Evolutionary conservation across 148 eudicot genomes (phyloP), one percentile per base, ranked within the genome.

Genomic region (Spergularia marina): DNA sequence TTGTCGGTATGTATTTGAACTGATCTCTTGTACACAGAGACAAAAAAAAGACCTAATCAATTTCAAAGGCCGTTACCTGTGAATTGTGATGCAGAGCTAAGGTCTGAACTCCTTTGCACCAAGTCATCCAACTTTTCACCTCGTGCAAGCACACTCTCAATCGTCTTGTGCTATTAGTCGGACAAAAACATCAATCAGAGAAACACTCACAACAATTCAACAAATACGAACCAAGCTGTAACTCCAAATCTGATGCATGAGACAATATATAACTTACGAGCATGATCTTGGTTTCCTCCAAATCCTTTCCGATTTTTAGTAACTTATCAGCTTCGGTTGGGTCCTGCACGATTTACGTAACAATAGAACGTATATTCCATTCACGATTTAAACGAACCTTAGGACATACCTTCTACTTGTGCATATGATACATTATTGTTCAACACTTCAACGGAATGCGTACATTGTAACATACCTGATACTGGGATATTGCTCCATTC

Each of bases 61-160:
- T 18, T 14, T 14, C 60, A 59, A 74, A 44, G n/a, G 47, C 54
- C 60, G 61, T 62, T 82, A 93, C 98, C 92, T 93, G 98, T n/a
- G n/a, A n/a, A n/a, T n/a, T n/a, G n/a, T 23, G 98, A 93, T 77
- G 96, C 94, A 30, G 90, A 86, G 76, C 94, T 90, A 81, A 90
- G 97, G 86, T 93, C 94, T 76, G 96, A 89, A 83, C 98, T 93
- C 90, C 89, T 93, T 79, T 91, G 94, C 70, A 93, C 98, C 77
- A 93, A 83, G 80, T 92, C 91, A 71, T 93, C 98, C 71, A 91
- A 85, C 84, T 82, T 93, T 82, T 89, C 97, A 65, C 98, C 98
- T 79, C 97, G 85, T 68, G 70, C 98, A 78, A 93, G 91, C 72
- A 93, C 97, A 70, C 98, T 89, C 65, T 93, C 98, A 60, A 93